These are phyloP conservation scores for Sequoiadendron giganteum DNA, from an alignment of 75 land plant genomes.

Conservation along the genomic window DNA sequence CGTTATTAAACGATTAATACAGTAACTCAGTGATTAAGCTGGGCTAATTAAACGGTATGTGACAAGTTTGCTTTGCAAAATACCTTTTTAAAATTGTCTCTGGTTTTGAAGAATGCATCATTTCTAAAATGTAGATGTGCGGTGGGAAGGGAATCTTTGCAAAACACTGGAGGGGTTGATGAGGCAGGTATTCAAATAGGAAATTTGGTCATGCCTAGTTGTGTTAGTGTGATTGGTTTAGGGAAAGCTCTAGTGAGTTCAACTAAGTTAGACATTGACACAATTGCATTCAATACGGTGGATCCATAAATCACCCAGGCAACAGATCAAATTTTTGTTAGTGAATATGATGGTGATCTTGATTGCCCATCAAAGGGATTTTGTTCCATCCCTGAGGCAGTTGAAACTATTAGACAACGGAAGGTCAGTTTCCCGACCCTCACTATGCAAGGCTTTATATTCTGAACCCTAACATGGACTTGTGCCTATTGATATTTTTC, in stretches of 20 bases:
- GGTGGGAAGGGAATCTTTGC: neutral
- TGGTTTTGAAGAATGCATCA: neutral
- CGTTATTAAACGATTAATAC: no score
- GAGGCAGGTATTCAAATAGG: neutral
- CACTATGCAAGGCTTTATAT: neutral
- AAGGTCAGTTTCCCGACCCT: slow-evolving; percentile 40
- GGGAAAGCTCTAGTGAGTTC: neutral
- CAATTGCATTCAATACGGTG: slow-evolving; percentile 15
- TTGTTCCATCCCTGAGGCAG: slow-evolving; percentile 53
- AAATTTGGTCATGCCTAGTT: neutral
- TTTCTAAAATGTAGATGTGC: neutral
- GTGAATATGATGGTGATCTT: slow-evolving; percentile 41
- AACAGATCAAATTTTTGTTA: slow-evolving; percentile 20
- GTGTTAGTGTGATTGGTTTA: neutral
- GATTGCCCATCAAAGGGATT: slow-evolving; percentile 48
- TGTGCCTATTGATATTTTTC: neutral
- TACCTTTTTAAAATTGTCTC: neutral
- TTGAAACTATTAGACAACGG: slow-evolving; percentile 66
- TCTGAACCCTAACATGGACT: neutral
- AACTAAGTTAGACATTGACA: slow-evolving; percentile 1
- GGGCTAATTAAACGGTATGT: no score
- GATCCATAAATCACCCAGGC: slow-evolving; percentile 14
- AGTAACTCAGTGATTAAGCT: no score
- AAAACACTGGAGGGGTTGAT: neutral
- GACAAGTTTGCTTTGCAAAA: neutral